Base-by-base conservation (phyloP, 2,329 filamentous ascomycete genomes). In the Talaromyces sp. region DNA sequence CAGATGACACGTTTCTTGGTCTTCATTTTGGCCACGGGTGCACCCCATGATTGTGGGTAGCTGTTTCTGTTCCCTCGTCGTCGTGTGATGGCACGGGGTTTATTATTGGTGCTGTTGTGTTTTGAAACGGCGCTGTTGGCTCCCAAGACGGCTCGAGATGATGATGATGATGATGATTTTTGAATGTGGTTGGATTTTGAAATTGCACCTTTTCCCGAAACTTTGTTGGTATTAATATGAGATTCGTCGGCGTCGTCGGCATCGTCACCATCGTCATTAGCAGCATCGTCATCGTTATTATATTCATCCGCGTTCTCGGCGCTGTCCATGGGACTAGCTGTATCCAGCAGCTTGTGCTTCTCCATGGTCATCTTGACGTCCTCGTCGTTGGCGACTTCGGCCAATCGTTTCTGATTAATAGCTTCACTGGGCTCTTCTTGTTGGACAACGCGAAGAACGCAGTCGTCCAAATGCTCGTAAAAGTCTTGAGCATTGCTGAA, bases 1-100 rank as follows among this genome's bases (percentile, higher is more conserved):
- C 91, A 91, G 67, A 97, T 81, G 57, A 97, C 91, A 28, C 94
- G 89, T 84, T 97, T 97, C 84, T 95, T 97, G 85, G 96, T 95
- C 70, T 89, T 95, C 90, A 97, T 96, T 78, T 94, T 91, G 67
- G 90, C 89, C 68, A 89, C 87, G 62, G 92, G 84, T 67, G 92
- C 94, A 54, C 94, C 93, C 94, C 94, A 99, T 1, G 89, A 92
- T 0, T 89, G 85, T 11, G 94, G 94, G 72, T 96, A 97, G 73
- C 96, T 90, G 73, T 91, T 92, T 64, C 91, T 86, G 80, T 91
- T 93, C 81, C 95, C 96, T 75, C 91, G 89, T 57, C 89, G 86
- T 67, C 84, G 84, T 36, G 78, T 74, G 31, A 78, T 61, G 73
- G 81, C 39, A 87, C 88, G 63, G 87, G 89, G 61, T 86, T 89